Percentiles rank a stretch among this genome's conserved stretches.
Conservation (phyloP, 164 flowering plant genomes). For the Dillenia suffruticosa region DNA sequence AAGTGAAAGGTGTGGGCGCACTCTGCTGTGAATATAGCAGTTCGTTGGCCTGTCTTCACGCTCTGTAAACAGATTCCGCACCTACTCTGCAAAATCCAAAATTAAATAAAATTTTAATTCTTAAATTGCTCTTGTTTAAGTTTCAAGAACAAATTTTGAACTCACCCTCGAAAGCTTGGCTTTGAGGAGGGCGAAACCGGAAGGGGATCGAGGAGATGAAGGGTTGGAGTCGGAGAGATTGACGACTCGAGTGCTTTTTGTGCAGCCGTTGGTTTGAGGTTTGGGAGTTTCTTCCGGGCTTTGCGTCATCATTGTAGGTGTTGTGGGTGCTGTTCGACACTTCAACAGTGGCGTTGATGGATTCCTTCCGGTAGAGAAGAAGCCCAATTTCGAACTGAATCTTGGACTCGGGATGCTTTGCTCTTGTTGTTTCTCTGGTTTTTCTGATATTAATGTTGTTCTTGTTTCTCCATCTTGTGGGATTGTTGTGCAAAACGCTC, state of each 20-base stretch:
- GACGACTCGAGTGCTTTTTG: conserved; percentile 30
- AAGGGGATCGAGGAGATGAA: conserved; percentile 76
- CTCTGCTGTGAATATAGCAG: conserved; percentile 88
- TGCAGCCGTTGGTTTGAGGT: conserved; percentile 48
- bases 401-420: conserved; percentile 36
- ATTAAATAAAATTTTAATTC: not conserved
- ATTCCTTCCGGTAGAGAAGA: conserved; percentile 47
- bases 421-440: not conserved
- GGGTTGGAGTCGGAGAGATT: conserved; percentile 34
- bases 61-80: conserved; percentile 87
- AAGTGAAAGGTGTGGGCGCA: conserved; percentile 89
- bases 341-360: conserved; percentile 66
- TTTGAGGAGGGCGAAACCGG: conserved; percentile 65
- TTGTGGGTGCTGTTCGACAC: not conserved
- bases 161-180: conserved; percentile 42
- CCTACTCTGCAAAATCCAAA: conserved; percentile 48
- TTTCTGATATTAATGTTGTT: conserved; percentile 12
- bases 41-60: conserved; percentile 84
- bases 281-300: conserved; percentile 34
- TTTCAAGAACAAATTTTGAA: conserved; percentile 4
- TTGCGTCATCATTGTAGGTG: conserved; percentile 12
- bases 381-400: conserved; percentile 40
- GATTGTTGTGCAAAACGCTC: conserved; percentile 83
- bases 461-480: conserved; percentile 38
- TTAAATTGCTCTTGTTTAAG: not conserved